A percentile compares a stretch with the other conserved stretches of the same genome.
phyloP scores from a whole-genome alignment of 306 rosid genomes.

The Parietaria judaica region DNA sequence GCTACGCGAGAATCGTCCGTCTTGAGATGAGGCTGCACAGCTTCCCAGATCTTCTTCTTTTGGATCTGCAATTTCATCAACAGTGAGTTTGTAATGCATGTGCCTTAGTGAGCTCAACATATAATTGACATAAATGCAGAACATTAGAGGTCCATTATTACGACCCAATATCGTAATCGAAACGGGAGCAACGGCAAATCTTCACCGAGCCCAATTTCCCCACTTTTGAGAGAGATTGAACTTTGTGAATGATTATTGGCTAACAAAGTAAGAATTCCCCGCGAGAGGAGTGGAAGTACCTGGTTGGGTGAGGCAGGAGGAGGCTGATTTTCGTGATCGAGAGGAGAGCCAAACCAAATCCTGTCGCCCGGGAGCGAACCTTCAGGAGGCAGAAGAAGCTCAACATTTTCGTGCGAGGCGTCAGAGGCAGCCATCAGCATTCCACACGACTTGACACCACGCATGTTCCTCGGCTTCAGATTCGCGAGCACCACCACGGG shows the following conservation, averaged over 20 bases:
- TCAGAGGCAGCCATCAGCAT: slow-evolving; percentile 99
- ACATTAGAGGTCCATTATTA: too few species aligned
- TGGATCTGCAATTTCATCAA: slow-evolving; percentile 43
- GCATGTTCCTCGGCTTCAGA: slow-evolving; percentile 91
- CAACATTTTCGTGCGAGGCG: slow-evolving; percentile 67
- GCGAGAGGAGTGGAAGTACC: slow-evolving; percentile 22
- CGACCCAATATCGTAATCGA: too few species aligned
- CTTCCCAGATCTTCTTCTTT: slow-evolving; percentile 76
- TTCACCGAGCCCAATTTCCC: too few species aligned
- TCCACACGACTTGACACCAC: slow-evolving; percentile 82
- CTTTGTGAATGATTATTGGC: background rate
- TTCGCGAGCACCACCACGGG: slow-evolving; percentile 75
- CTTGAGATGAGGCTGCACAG: slow-evolving; percentile 68
- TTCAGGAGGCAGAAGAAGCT: slow-evolving; percentile 82
- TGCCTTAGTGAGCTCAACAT: too few species aligned
- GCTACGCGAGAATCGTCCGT: slow-evolving; percentile 52
- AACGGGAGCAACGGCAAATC: too few species aligned
- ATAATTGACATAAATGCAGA: too few species aligned
- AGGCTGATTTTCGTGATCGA: slow-evolving; percentile 39
- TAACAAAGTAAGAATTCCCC: background rate
- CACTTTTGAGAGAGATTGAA: too few species aligned
- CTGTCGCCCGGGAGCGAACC: slow-evolving; percentile 77
- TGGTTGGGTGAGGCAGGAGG: slow-evolving; percentile 69
- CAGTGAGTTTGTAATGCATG: background rate
- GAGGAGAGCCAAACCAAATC: slow-evolving; percentile 81